Percentiles rank a stretch among this genome's conserved stretches.
Conservation (phyloP, 2,329 filamentous ascomycete genomes). For the Uncinocarpus reesii region DNA sequence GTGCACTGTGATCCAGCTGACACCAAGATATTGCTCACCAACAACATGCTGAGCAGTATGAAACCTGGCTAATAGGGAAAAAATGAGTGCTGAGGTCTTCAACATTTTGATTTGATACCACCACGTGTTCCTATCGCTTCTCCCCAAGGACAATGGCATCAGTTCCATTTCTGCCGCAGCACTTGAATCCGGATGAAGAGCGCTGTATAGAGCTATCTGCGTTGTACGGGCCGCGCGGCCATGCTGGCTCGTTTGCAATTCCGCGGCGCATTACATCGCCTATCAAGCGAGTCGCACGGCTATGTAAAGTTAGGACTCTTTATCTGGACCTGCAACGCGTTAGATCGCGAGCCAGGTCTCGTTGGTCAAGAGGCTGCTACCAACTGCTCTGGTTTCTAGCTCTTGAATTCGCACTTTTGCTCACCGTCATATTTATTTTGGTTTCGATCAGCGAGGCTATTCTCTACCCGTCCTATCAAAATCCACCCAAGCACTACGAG, state of each 20-base stretch:
- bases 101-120: no score
- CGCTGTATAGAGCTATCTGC: neutral
- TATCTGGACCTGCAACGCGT: neutral
- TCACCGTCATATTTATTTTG: neutral
- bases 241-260: no score
- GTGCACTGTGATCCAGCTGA: no score
- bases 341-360: neutral
- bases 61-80: no score
- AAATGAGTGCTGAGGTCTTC: no score
- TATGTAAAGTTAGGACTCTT: neutral
- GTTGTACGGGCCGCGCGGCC: neutral
- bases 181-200: neutral
- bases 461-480: conserved; percentile 10
- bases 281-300: neutral
- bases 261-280: no score
- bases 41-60: no score
- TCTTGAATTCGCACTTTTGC: neutral
- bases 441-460: conserved; percentile 7
- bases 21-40: no score
- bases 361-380: neutral
- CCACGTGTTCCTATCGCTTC: no score
- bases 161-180: neutral
- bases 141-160: neutral
- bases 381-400: neutral
- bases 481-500: conserved; percentile 9